Base-by-base conservation (phyloP, 176 grass and related monocot genomes). In the Juncus effusus region DNA sequence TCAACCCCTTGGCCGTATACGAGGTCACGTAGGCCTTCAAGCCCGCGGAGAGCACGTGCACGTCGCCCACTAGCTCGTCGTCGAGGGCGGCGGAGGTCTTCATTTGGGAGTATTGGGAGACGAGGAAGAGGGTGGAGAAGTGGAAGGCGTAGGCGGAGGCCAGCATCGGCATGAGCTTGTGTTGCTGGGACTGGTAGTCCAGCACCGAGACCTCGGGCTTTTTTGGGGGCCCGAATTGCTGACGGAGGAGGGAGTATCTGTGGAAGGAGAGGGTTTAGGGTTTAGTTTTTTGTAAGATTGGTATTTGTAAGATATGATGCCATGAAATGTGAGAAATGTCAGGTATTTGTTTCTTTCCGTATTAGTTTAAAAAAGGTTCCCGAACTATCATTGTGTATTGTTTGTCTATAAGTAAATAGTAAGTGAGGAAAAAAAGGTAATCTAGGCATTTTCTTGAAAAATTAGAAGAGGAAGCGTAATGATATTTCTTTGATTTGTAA, bases 111-210 rank as follows among this genome's bases (percentile, higher is more conserved):
- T 92, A 93, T 61, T 84, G 86, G 36, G 89, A 85, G 39, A 97
- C 85, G 70, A 97, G 72, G 70, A 73, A 69, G 1, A 51, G 64
- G 11, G 88, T 89, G 14, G 94, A 82, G 51, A 97, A 97, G 58
- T 97, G 88, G 80, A 97, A 97, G 1, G 88, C 94, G 61, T 99
- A 99, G 0, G 85, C 64, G 13, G 88, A 99, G 69, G 94, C 94
- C 15, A 99, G 44, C 94, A 97, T 90, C 37, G 94, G 94, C 94
- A 99, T 99, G 63, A 99, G 50, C 67, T 88, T 87, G 58, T 99
- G 83, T 62, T 99, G 94, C 73, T 99, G 94, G 51, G 94, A 93
- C 66, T 93, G 94, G 61, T 99, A 99, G 67, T 99, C 94, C 71
- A 99, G 42, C 52, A 99, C 85, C 40, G 80, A 86, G 67, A 99